Conservation (phyloP, 805 yeast genomes). For the Yamadazyma olivae region DNA sequence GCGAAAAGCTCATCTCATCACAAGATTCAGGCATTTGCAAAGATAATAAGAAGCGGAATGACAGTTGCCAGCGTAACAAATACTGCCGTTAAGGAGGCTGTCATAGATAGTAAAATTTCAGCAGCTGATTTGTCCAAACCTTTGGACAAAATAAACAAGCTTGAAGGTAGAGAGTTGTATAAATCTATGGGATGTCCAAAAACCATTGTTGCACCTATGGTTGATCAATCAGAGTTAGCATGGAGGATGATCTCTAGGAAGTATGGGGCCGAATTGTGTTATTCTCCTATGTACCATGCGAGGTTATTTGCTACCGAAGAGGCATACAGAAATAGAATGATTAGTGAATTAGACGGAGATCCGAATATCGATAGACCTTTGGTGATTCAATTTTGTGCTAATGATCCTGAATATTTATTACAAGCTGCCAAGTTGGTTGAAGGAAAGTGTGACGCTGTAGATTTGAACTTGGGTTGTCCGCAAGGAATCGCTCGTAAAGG, state of each 20-base stretch:
- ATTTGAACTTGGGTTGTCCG: slow-evolving; percentile 94
- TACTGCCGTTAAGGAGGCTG: too few relatives aligned
- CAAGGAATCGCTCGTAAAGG: slow-evolving; percentile 97
- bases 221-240: slow-evolving; percentile 92
- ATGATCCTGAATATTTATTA: slow-evolving; percentile 81
- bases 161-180: slow-evolving; percentile 71
- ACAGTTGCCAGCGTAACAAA: too few relatives aligned
- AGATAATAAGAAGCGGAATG: neutral
- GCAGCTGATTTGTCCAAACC: too few relatives aligned
- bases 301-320: slow-evolving; percentile 80
- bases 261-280: slow-evolving; percentile 91
- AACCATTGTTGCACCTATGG: slow-evolving; percentile 97
- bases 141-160: too few relatives aligned
- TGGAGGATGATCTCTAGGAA: slow-evolving; percentile 86
- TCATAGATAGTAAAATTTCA: too few relatives aligned
- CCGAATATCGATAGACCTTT: slow-evolving; percentile 71
- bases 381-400: slow-evolving; percentile 94
- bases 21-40: too few relatives aligned
- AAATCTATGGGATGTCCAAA: slow-evolving; percentile 70
- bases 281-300: slow-evolving; percentile 97
- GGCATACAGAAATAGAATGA: slow-evolving; percentile 74
- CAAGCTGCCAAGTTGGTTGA: slow-evolving; percentile 80
- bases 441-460: slow-evolving; percentile 91
- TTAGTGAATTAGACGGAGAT: slow-evolving; percentile 73
- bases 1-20: too few relatives aligned